Evolutionary conservation across 179 eudicot species (phyloP).

Genomic region (Sideroxylon spinosum): DNA sequence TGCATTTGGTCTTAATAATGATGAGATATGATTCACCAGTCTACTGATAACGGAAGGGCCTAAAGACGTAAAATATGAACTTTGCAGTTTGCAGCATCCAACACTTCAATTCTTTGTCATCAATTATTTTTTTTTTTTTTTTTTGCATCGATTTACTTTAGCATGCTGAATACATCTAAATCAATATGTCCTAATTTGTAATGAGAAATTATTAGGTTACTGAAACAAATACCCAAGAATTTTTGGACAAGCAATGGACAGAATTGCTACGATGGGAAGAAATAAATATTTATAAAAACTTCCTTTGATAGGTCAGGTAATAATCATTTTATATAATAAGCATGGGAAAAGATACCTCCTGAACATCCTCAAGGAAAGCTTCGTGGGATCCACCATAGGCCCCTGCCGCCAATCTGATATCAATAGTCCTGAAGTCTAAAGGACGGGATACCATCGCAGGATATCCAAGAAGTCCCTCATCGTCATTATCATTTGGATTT

Average conservation of each 20-base stretch:
- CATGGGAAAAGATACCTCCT: constrained; percentile 49
- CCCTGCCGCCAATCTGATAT: constrained; percentile 82
- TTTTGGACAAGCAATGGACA: not conserved
- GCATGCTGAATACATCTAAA: not conserved
- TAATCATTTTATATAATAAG: not conserved
- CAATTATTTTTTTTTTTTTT: not conserved
- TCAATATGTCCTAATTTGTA: not conserved
- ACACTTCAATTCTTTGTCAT: not conserved
- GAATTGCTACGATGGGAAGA: too few relatives aligned
- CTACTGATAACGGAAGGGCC: not conserved
- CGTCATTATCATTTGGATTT: constrained; percentile 62
- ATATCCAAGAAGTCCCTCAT: constrained; percentile 81
- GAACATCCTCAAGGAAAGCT: constrained; percentile 89
- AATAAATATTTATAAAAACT: not conserved
- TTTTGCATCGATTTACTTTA: not conserved
- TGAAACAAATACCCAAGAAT: not conserved
- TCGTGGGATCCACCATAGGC: constrained; percentile 77
- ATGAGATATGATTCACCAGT: constrained; percentile 3
- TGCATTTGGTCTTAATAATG: not conserved
- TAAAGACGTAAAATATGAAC: not conserved
- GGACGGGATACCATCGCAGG: constrained; percentile 88
- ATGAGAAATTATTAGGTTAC: not conserved
- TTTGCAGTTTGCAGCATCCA: constrained; percentile 1
- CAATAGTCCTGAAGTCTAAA: constrained; percentile 85
- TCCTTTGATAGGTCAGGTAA: not conserved